phyloP scores from a whole-genome alignment of 225 moss, liverwort and hornwort genomes.

The Polytrichum formosum region DNA sequence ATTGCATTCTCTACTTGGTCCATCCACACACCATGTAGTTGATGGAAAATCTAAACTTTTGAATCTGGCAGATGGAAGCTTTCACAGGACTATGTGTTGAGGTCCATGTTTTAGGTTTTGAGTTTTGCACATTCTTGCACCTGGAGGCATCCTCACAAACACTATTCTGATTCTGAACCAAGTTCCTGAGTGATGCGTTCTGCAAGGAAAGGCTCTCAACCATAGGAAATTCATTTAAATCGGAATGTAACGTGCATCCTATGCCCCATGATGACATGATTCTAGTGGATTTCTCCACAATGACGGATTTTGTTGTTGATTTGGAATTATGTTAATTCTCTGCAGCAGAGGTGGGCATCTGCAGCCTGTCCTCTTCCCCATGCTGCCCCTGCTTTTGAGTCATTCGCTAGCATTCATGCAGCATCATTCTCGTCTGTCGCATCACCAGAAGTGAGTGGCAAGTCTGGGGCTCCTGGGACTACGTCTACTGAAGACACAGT shows the following conservation, averaged over 20 bases:
- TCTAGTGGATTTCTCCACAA: neutral
- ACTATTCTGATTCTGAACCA: too few relatives aligned
- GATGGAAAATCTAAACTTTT: too few relatives aligned
- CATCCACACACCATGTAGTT: too few relatives aligned
- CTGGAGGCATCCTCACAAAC: too few relatives aligned
- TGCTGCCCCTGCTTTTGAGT: constrained; percentile 29
- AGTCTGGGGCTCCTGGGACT: constrained; percentile 39
- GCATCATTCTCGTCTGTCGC: constrained; percentile 39
- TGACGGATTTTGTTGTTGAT: neutral
- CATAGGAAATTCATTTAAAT: neutral
- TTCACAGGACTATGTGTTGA: neutral
- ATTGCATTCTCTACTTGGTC: too few relatives aligned
- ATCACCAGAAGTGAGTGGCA: constrained; percentile 45
- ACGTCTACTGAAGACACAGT: constrained; percentile 34
- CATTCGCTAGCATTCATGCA: constrained; percentile 27
- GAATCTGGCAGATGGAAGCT: too few relatives aligned
- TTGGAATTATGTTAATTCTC: neutral
- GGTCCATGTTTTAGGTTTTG: neutral
- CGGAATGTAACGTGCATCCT: neutral
- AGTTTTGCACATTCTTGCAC: too few relatives aligned
- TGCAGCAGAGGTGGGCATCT: constrained; percentile 52
- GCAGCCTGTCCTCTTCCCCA: constrained; percentile 47
- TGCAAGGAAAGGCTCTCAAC: neutral
- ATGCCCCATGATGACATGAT: neutral
- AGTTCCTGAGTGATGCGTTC: neutral